Evolutionary conservation across 768 basidiomycete species (phyloP).

Genomic region (Suillus cothurnatus): DNA sequence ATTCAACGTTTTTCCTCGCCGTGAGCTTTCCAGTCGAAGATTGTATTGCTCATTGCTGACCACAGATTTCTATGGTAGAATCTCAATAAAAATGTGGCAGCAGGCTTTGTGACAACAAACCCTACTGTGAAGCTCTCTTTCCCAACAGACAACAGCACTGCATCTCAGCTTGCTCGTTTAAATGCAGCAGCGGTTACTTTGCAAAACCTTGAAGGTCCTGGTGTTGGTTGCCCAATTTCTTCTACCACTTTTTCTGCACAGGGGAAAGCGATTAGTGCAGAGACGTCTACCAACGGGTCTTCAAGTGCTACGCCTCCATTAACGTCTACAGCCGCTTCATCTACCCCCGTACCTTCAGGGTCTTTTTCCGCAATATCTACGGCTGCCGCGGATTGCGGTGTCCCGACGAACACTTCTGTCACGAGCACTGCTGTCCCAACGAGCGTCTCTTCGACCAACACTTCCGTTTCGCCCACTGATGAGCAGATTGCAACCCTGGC

Average conservation of each 20-base stretch:
- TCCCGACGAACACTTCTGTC: neutral
- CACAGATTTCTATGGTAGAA: conserved; percentile 25
- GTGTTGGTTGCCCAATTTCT: conserved; percentile 66
- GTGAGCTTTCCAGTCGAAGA: conserved; percentile 32
- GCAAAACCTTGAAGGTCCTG: conserved; percentile 73
- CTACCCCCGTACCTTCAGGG: conserved; percentile 5
- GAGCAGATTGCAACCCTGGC: conserved; percentile 45
- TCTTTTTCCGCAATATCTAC: neutral
- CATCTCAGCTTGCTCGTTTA: conserved; percentile 57
- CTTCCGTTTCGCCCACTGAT: conserved; percentile 21
- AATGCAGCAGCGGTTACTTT: conserved; percentile 62
- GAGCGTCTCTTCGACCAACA: conserved; percentile 1
- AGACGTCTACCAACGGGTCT: conserved; percentile 10
- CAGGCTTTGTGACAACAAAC: conserved; percentile 68
- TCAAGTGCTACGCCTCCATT: neutral
- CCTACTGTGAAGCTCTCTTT: conserved; percentile 59
- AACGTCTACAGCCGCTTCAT: neutral
- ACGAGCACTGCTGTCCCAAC: conserved; percentile 5
- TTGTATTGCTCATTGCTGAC: conserved; percentile 9
- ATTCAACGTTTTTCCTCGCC: conserved; percentile 51
- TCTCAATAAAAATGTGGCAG: conserved; percentile 57
- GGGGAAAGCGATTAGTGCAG: conserved; percentile 27
- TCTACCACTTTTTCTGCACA: conserved; percentile 60
- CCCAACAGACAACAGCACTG: conserved; percentile 58
- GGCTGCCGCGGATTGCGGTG: conserved; percentile 5